Percentiles rank a stretch among this genome's conserved stretches.
These are phyloP conservation scores for Xylaria cubensis DNA, from an alignment of 495 filamentous ascomycete genomes.

Conservation along the genomic window DNA sequence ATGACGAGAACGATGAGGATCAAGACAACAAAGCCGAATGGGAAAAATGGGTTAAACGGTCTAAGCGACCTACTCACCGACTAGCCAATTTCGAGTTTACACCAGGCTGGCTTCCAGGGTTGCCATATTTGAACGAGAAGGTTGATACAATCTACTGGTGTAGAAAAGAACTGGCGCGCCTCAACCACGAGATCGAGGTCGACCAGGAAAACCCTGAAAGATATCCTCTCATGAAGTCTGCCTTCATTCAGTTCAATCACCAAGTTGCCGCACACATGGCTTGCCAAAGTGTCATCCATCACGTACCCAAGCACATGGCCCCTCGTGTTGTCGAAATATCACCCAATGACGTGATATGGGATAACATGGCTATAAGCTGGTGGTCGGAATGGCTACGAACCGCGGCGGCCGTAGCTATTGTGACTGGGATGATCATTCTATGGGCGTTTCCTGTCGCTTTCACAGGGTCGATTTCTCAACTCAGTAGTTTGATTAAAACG, in stretches of 20 bases:
- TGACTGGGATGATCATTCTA: constrained; percentile 78
- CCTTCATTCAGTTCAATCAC: constrained; percentile 98
- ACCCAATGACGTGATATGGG: constrained; percentile 94
- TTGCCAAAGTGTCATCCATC: constrained; percentile 89
- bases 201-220: constrained; percentile 87
- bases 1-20: constrained; percentile 66
- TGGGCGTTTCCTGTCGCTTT: constrained; percentile 94
- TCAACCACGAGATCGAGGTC: constrained; percentile 92
- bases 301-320: constrained; percentile 92
- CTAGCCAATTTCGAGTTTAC: constrained; percentile 78
- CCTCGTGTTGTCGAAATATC: constrained; percentile 92
- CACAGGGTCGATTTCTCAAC: constrained; percentile 79
- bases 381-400: constrained; percentile 87
- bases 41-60: constrained; percentile 80
- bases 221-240: constrained; percentile 95
- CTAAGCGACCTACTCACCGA: constrained; percentile 85
- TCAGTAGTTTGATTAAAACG: constrained; percentile 68
- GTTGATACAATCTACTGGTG: constrained; percentile 95
- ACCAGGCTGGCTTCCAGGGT: constrained; percentile 73
- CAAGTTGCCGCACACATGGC: constrained; percentile 99
- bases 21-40: constrained; percentile 77
- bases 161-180: constrained; percentile 81
- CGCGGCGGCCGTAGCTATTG: constrained; percentile 67
- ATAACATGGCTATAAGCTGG: constrained; percentile 97
- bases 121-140: constrained; percentile 85